phyloP scores from a whole-genome alignment of 129 eudicot genomes.

The Saposhnikovia divaricata region DNA sequence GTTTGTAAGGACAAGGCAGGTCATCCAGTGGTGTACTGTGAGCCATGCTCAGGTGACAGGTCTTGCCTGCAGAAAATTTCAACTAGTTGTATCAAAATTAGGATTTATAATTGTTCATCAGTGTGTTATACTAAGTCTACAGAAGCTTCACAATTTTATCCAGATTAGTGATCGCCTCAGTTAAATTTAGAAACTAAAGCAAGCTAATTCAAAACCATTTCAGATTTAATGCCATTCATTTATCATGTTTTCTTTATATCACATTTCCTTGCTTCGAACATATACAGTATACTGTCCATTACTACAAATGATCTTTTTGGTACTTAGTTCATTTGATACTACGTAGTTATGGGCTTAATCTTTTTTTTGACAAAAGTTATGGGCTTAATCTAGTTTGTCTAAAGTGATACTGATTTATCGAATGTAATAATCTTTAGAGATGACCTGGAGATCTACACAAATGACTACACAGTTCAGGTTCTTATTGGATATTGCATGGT shows the following conservation, averaged over 20 bases:
- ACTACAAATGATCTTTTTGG: neutral
- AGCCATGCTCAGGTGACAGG: neutral
- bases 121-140: neutral
- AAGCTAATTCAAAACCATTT: neutral
- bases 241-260: neutral
- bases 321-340: neutral
- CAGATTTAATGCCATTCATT: neutral
- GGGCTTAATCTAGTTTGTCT: neutral
- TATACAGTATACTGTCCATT: neutral
- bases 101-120: neutral
- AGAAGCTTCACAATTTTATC: neutral
- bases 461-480: slow-evolving; percentile 90
- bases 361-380: too few species aligned
- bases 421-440: slow-evolving; percentile 35
- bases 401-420: neutral
- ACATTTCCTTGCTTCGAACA: neutral
- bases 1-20: neutral
- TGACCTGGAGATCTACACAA: slow-evolving; percentile 81
- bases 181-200: neutral
- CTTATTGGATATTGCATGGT: slow-evolving; percentile 74
- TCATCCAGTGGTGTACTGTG: neutral
- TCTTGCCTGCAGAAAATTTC: neutral
- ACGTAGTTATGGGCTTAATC: neutral
- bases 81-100: neutral
- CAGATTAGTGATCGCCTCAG: neutral